phyloP scores from a whole-genome alignment of 192 early-diverging fungal species.

The Coemansia sp. region DNA sequence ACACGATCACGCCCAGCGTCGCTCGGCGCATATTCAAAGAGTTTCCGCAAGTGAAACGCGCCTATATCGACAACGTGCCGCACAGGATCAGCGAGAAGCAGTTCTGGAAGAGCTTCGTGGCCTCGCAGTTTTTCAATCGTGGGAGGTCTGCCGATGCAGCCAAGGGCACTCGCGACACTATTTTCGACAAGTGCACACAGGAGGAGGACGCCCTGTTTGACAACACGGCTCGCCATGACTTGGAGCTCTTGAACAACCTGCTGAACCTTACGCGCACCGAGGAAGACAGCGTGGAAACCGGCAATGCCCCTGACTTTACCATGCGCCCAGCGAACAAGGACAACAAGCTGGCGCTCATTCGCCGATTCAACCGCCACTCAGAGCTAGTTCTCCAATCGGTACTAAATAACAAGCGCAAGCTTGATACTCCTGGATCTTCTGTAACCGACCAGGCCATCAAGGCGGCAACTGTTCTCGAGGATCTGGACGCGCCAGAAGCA shows the following conservation, averaged over 20 bases:
- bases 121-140: conserved; percentile 85
- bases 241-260: conserved; percentile 62
- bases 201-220: conserved; percentile 72
- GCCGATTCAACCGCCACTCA: conserved; percentile 88
- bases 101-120: conserved; percentile 88
- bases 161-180: conserved; percentile 57
- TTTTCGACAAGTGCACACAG: conserved; percentile 75
- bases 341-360: conserved; percentile 72
- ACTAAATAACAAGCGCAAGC: conserved; percentile 29
- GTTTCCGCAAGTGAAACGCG: conserved; percentile 82
- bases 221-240: conserved; percentile 47
- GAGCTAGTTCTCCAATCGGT: conserved; percentile 68
- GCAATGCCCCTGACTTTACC: conserved; percentile 77
- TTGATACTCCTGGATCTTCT: neutral
- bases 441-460: conserved; percentile 49
- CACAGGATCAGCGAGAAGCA: conserved; percentile 68
- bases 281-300: conserved; percentile 80
- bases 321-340: conserved; percentile 71
- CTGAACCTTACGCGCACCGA: conserved; percentile 79
- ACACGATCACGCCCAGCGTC: conserved; percentile 85
- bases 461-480: conserved; percentile 66
- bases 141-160: conserved; percentile 58
- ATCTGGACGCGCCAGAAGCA: conserved; percentile 59
- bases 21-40: conserved; percentile 88
- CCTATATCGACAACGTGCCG: conserved; percentile 81